Conservation (phyloP, 768 basidiomycete species). For the Suillus spraguei region DNA sequence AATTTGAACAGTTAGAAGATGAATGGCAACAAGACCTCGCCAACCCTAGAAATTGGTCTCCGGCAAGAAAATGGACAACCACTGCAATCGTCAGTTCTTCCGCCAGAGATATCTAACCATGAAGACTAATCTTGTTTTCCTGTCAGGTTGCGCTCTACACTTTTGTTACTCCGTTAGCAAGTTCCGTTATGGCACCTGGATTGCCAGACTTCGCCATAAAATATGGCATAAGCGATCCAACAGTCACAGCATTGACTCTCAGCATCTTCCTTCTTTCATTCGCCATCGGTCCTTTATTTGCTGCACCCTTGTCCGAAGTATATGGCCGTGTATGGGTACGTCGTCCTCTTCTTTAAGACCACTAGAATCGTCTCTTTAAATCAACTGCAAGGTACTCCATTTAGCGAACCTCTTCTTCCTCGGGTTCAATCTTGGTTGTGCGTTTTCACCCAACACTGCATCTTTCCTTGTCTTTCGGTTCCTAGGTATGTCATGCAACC, state of each 20-base stretch:
- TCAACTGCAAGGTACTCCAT: conserved; percentile 51
- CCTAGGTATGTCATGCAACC: conserved; percentile 44
- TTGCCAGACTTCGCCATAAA: background rate
- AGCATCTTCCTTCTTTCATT: background rate
- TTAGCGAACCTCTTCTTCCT: conserved; percentile 19
- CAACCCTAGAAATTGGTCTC: conserved; percentile 1
- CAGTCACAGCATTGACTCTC: background rate
- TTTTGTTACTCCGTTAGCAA: background rate
- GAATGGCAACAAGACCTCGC: conserved; percentile 58
- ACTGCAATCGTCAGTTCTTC: conserved; percentile 43
- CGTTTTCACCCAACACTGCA: conserved; percentile 58
- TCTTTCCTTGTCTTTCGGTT: conserved; percentile 68
- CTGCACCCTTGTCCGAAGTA: conserved; percentile 9
- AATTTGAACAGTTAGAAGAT: background rate
- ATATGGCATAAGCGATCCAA: background rate
- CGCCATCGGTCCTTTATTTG: background rate
- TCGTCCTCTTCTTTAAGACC: background rate
- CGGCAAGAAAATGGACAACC: background rate
- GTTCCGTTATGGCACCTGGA: background rate
- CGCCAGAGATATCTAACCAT: background rate
- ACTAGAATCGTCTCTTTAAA: background rate
- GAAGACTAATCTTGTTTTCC: background rate
- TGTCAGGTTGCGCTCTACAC: background rate
- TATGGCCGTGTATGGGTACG: conserved; percentile 49
- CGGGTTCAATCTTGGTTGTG: conserved; percentile 40